phyloP scores from a whole-genome alignment of 177 flowering plant genomes.

The Vitis hybrid region DNA sequence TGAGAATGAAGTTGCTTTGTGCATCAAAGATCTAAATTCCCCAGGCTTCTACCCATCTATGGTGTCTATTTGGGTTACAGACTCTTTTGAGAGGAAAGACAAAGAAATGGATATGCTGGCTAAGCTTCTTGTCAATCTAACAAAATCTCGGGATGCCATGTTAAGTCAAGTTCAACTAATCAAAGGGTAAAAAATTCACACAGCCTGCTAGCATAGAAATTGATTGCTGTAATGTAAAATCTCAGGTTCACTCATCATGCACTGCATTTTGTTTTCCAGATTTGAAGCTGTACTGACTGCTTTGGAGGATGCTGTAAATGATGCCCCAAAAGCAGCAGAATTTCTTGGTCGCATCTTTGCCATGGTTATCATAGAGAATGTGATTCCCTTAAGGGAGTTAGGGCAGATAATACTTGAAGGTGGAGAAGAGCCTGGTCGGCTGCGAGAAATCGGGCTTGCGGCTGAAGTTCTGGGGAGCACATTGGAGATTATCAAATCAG shows the following conservation, averaged over 20 bases:
- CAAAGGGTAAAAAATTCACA: slow-evolving; percentile 54
- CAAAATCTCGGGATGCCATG: slow-evolving; percentile 48
- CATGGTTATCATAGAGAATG: slow-evolving; percentile 51
- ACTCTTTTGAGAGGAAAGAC: slow-evolving; percentile 94
- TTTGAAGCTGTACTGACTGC: slow-evolving; percentile 67
- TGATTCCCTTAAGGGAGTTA: slow-evolving; percentile 51
- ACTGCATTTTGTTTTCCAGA: slow-evolving; percentile 31
- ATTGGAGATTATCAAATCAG: slow-evolving; percentile 53
- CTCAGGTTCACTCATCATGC: too few species aligned
- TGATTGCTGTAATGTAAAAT: not conserved
- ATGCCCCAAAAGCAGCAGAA: slow-evolving; percentile 87
- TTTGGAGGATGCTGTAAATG: slow-evolving; percentile 80
- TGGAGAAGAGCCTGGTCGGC: slow-evolving; percentile 75
- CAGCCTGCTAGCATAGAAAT: not conserved
- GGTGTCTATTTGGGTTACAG: slow-evolving; percentile 85
- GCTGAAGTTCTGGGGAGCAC: slow-evolving; percentile 70
- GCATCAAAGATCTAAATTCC: slow-evolving; percentile 78
- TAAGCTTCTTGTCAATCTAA: slow-evolving; percentile 69
- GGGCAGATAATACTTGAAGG: slow-evolving; percentile 56
- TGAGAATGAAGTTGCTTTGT: slow-evolving; percentile 74
- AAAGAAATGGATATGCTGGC: slow-evolving; percentile 75
- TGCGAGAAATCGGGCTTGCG: slow-evolving; percentile 59
- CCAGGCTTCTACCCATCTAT: slow-evolving; percentile 79
- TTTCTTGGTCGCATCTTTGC: slow-evolving; percentile 79
- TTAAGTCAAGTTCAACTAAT: slow-evolving; percentile 56